A percentile compares a stretch with the other conserved stretches of the same genome.
Conservation (phyloP, 164 flowering plant species). For the Cinnamomum micranthum region DNA sequence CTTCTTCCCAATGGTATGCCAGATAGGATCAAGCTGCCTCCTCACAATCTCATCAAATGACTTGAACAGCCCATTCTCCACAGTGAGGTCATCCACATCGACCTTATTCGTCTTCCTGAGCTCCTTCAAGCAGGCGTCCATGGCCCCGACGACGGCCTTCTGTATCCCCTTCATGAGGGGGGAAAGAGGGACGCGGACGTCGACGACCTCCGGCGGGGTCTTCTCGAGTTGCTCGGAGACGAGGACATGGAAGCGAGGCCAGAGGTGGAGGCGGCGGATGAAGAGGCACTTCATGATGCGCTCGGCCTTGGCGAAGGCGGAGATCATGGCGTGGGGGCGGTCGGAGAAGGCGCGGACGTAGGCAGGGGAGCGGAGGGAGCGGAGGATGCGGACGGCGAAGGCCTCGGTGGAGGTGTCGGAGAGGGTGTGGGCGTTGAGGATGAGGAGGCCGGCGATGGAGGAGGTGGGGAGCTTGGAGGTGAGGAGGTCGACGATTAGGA, state of each 20-base stretch:
- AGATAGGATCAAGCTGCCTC: conserved; percentile 93
- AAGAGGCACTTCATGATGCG: conserved; percentile 65
- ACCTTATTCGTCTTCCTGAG: conserved; percentile 96
- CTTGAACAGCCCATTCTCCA: conserved; percentile 92
- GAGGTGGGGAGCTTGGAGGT: conserved; percentile 54
- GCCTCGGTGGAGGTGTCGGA: conserved; percentile 86
- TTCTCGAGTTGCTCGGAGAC: conserved; percentile 89
- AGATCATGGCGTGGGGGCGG: conserved; percentile 68
- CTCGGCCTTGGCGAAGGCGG: conserved; percentile 86
- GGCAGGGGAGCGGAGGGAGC: conserved; percentile 34
- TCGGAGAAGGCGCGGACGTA: conserved; percentile 78
- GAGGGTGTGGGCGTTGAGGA: conserved; percentile 66
- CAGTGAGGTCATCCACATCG: conserved; percentile 93
- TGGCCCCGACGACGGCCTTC: conserved; percentile 78
- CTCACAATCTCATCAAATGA: conserved; percentile 96
- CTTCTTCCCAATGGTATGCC: conserved; percentile 94
- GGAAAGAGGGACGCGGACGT: conserved; percentile 69
- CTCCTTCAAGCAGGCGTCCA: conserved; percentile 99
- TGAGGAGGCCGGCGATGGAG: conserved; percentile 48
- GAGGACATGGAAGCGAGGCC: conserved; percentile 95
- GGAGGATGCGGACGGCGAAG: conserved; percentile 67
- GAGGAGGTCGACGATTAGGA: conserved; percentile 84
- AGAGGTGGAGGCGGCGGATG: conserved; percentile 58
- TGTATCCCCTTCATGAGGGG: conserved; percentile 64
- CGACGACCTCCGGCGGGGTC: conserved; percentile 78